Conservation (phyloP, 345 rosid species). For the Lenwebbia sp. region DNA sequence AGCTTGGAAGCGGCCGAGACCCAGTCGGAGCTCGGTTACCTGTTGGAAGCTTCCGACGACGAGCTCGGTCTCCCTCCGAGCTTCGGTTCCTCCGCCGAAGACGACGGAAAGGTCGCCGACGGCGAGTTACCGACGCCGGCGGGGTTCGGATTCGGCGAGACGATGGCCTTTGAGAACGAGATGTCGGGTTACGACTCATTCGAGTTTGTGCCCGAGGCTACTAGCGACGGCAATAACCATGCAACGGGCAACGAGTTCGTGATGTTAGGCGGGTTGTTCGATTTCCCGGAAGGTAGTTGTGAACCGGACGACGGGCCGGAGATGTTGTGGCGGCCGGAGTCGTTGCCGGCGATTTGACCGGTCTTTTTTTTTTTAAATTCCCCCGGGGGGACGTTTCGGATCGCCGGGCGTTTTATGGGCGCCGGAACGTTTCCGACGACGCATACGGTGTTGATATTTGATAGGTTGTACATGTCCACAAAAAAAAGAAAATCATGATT, state of each 20-base stretch:
- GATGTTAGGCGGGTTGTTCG: constrained; percentile 50
- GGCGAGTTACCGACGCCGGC: constrained; percentile 19
- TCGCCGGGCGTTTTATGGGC: neutral
- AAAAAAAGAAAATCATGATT: neutral
- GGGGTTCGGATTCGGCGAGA: constrained; percentile 11
- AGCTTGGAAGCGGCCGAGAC: constrained; percentile 8
- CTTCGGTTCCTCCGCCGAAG: constrained; percentile 7
- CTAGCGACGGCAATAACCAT: neutral
- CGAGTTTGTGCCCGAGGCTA: constrained; percentile 23
- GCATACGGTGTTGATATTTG: neutral
- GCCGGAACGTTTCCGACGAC: neutral
- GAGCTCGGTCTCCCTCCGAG: constrained; percentile 76
- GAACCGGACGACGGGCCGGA: constrained; percentile 27
- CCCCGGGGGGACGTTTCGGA: neutral
- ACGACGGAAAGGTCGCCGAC: constrained; percentile 12
- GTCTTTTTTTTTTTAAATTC: neutral
- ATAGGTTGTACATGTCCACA: neutral
- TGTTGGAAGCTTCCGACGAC: constrained; percentile 72
- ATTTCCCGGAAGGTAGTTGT: constrained; percentile 22
- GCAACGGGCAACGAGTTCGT: constrained; percentile 31
- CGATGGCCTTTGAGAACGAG: constrained; percentile 31
- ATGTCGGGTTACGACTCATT: constrained; percentile 32
- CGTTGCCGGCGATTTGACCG: constrained; percentile 30
- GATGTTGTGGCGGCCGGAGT: constrained; percentile 44
- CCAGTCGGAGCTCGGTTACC: constrained; percentile 56